Evolutionary conservation across 768 basidiomycete genomes (phyloP), one percentile per base, ranked within the genome.

Genomic region (Calocybe cyanea): DNA sequence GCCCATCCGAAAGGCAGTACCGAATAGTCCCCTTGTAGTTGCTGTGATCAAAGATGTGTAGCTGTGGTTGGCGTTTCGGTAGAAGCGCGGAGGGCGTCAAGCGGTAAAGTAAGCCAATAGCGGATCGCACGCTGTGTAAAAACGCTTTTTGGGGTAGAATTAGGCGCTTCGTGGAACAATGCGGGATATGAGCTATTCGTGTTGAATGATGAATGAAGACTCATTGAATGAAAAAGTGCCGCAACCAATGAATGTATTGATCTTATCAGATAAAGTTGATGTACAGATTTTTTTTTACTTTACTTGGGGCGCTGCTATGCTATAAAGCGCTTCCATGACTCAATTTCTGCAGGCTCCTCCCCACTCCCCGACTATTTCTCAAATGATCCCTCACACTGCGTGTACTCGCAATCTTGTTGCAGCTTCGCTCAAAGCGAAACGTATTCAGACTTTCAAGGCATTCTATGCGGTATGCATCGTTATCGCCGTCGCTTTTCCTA

Each of bases 391-490:
- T 37, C 66, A 69, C 48, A 57, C 55, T 53, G 41, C 64, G 48
- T 37, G 57, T 23, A 60, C 72, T 34, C 57, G 65, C 38, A 55
- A 56, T 7, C 45, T 69, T n/a, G 54, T 65, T 30, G 45, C 67
- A 46, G 46, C 65, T 50, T 60, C 68, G 40, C 54, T 68, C 51
- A 58, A 61, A 33, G 48, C 67, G 14, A 66, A 57, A 42, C 70
- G 69, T 37, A 60, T 63, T 17, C 68, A 69, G 24, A 63, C 73
- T 1, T 71, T 69, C 58, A 75, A 64, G 39, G 78, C 81, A 3
- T 77, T 71, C 49, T 80, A 79, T 56, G 77, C 82, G 10, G 81
- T 85, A 47, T 28, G 76, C 17, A 18, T 35, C 34, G 7, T 35
- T 18, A 35, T 35, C 34, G 5, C 17, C 13, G 34, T 17, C 35